These are phyloP conservation scores for Rhynchosporium secalis DNA, from an alignment of 2,329 filamentous ascomycete genomes.

Conservation along the genomic window DNA sequence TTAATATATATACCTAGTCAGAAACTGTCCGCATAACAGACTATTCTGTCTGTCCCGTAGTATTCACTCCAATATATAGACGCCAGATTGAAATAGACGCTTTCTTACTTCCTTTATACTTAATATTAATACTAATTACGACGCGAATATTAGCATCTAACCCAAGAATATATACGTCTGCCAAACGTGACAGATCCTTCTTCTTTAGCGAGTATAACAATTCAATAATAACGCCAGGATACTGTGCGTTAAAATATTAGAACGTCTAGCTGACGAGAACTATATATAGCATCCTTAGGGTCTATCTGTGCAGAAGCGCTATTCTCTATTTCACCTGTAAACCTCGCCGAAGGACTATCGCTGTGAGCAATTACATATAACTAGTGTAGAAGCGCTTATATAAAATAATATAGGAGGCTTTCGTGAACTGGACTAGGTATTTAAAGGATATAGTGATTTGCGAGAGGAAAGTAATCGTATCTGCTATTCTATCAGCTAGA, in stretches of 20 bases:
- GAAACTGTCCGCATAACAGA: no score
- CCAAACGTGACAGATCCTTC: conserved; percentile 35
- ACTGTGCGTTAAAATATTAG: conserved; percentile 28
- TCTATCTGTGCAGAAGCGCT: conserved; percentile 19
- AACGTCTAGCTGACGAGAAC: conserved; percentile 34
- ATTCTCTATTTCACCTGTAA: conserved; percentile 19
- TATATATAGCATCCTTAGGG: conserved; percentile 22
- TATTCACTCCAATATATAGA: no score
- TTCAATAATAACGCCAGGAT: conserved; percentile 38
- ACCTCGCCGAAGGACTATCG: conserved; percentile 13
- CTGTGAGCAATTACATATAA: conserved; percentile 17
- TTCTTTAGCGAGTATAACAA: conserved; percentile 39
- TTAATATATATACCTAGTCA: no score
- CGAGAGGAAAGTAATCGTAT: conserved; percentile 31
- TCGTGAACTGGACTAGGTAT: conserved; percentile 31
- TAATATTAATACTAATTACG: conserved; percentile 40
- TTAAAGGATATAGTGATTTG: conserved; percentile 26
- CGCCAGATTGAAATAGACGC: conserved; percentile 40
- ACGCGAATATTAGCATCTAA: conserved; percentile 36
- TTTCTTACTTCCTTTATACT: conserved; percentile 35
- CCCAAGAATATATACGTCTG: conserved; percentile 40
- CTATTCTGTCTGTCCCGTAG: no score
- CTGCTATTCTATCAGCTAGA: conserved; percentile 17
- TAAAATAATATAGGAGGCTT: conserved; percentile 23
- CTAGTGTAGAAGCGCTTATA: conserved; percentile 21